Evolutionary conservation across 208 protist species (phyloP), one percentile per base, ranked within the genome.

Genomic region (Novymonas esmeraldas): DNA sequence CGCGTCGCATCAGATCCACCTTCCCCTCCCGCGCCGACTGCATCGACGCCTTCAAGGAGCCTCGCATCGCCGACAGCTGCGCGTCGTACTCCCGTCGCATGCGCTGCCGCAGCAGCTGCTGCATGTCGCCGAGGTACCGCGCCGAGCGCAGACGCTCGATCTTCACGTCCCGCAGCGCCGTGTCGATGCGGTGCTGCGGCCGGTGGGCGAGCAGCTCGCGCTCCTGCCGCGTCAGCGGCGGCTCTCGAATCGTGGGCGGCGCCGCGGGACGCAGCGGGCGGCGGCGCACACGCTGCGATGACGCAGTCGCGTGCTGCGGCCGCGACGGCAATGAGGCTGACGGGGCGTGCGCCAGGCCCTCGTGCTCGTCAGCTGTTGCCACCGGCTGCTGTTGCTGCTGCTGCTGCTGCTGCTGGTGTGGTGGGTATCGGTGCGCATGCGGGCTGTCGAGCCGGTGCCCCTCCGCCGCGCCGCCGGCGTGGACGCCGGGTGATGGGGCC

Each of bases 141-240:
- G 82, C 67, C 1, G 88, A 81, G 16, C 85, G 84, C 34, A 96
- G 81, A 13, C 85, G 79, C 55, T 90, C 88, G 50, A 94, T 94
- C 60, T 96, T 96, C 50, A 76, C 66, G 58, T 96, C 87, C 1
- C 91, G 76, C 41, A 70, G 83, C 0, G 61, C 78, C 28, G 75
- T 68, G 58, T 92, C 78, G 39, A 89, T 70, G 42, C 77, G 72
- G 48, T 70, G 52, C 68, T 83, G 78, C 24, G 88, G 84, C 36
- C 89, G 82, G 24, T 71, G 70, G 1, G 76, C 64, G 10, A 90
- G 54, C 10, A 90, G 46, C n/a, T 75, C 73, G 13, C 69, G 65
- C 51, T 91, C 81, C 44, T 71, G 79, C 4, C n/a, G 66, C 0
- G 79, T 84, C 10, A 91, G 76, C 6, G 85, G 82, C 0, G 79